Evolutionary conservation across 2,329 filamentous ascomycete species (phyloP), one percentile per base, ranked within the genome.

Genomic region (Parascedosporium putredinis): DNA sequence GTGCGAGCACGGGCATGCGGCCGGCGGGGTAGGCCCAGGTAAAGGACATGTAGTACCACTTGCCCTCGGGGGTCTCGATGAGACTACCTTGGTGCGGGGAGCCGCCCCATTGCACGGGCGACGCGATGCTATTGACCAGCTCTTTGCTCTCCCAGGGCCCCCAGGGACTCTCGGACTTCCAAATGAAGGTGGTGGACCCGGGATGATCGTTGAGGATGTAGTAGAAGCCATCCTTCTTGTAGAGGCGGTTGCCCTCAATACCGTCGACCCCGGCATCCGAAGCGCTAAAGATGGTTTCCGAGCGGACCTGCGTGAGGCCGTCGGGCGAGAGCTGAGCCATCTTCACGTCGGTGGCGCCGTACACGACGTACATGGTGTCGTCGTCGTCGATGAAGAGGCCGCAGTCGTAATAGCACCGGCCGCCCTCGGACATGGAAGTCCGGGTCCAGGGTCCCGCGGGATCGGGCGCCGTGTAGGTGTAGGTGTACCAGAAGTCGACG

Each of bases 21-120:
- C 78, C 79, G 3, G 68, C 71, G 0, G 79, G 78, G 52, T 78
- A 81, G 0, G 70, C 66, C 58, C 74, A 73, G 3, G 71, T 63
- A 58, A 81, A 82, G 0, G 74, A 70, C 60, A 80, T 73, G 54
- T 75, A 82, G 57, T 77, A 79, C 77, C 78, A 82, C 10, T 73
- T 63, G 0, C 73, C 74, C 10, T 67, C 58, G 0, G 68, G 66
- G 0, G 74, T 76, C 48, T 75, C 63, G 4, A 82, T 67, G 2
- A 82, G 61, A 18, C 74, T 72, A 1, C 78, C 78, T 57, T 83
- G 79, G 54, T 80, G 73, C 0, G 72, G 68, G 3, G 60, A 63
- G 4, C 71, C 73, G 1, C 69, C 70, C 7, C 46, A 29, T 6
- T 25, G 20, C 1, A 80, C 56, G 0, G 76, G 74, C 0, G 69